These are phyloP conservation scores for Ganoderma meredithae DNA, from an alignment of 1,284 basidiomycete species.

Conservation along the genomic window DNA sequence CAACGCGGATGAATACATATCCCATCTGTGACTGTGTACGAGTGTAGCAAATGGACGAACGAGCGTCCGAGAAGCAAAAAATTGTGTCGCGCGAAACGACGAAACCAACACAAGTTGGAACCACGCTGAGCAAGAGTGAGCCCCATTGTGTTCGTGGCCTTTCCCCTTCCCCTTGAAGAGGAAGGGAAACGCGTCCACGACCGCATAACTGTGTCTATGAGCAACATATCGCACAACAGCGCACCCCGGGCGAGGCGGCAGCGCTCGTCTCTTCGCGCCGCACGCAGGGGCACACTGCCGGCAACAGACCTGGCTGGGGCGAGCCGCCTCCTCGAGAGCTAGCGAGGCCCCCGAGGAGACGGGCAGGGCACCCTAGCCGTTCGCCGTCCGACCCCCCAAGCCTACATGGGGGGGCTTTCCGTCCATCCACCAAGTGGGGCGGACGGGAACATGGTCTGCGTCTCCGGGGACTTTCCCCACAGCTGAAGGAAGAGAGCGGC, in stretches of 20 bases:
- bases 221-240: constrained; percentile 60
- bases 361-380: constrained; percentile 49
- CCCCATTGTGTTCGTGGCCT: constrained; percentile 83
- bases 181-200: constrained; percentile 52
- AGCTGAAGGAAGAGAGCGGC: constrained; percentile 54
- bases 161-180: not conserved
- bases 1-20: not conserved
- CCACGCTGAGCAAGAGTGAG: constrained; percentile 76
- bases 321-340: constrained; percentile 41
- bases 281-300: constrained; percentile 40
- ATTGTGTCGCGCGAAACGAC: constrained; percentile 39
- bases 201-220: constrained; percentile 90
- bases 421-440: constrained; percentile 50
- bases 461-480: constrained; percentile 95
- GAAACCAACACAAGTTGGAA: constrained; percentile 34
- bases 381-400: constrained; percentile 49
- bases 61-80: constrained; percentile 56
- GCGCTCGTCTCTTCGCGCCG: constrained; percentile 82
- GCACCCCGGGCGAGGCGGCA: constrained; percentile 44
- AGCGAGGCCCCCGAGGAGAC: constrained; percentile 17
- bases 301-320: constrained; percentile 65
- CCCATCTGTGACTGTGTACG: no score
- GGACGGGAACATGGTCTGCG: constrained; percentile 64
- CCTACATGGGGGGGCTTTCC: constrained; percentile 80
- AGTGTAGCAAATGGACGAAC: not conserved